Evolutionary conservation across 1,284 basidiomycete genomes (phyloP).

Genomic region (Ceratobasidium sp.): DNA sequence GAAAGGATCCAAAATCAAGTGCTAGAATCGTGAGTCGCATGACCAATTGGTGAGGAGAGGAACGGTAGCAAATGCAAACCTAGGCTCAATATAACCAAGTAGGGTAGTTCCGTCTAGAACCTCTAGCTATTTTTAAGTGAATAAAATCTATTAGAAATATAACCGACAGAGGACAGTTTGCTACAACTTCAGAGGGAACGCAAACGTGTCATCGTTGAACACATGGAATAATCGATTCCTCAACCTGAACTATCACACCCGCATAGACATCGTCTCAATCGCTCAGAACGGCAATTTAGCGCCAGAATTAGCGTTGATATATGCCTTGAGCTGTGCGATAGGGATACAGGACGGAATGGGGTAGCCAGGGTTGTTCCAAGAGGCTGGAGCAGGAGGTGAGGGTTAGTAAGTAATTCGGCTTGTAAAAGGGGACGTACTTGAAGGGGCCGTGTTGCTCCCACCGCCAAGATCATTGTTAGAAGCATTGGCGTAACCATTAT

Average conservation of each 20-base stretch:
- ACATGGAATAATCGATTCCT: no score
- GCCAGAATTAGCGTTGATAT: neutral
- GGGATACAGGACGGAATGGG: neutral
- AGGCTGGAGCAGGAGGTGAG: neutral
- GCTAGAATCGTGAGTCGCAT: no score
- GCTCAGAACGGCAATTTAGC: neutral
- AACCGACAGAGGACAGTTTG: no score
- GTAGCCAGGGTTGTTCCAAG: neutral
- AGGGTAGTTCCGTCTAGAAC: no score
- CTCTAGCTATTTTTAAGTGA: no score
- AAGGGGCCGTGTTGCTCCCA: constrained; percentile 3
- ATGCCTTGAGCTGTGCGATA: neutral
- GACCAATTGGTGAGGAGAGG: no score
- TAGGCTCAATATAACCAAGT: no score
- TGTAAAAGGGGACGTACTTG: neutral
- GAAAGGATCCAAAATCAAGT: no score
- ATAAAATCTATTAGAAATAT: no score
- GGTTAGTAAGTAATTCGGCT: neutral
- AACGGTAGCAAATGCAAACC: no score
- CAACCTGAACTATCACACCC: neutral
- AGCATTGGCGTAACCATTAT: neutral
- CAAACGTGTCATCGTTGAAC: no score
- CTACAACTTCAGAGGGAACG: no score
- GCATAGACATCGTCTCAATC: neutral
- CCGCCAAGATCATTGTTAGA: neutral